Base-by-base conservation (phyloP, 2,329 filamentous ascomycete genomes). In the Coniochaeta pulveracea region DNA sequence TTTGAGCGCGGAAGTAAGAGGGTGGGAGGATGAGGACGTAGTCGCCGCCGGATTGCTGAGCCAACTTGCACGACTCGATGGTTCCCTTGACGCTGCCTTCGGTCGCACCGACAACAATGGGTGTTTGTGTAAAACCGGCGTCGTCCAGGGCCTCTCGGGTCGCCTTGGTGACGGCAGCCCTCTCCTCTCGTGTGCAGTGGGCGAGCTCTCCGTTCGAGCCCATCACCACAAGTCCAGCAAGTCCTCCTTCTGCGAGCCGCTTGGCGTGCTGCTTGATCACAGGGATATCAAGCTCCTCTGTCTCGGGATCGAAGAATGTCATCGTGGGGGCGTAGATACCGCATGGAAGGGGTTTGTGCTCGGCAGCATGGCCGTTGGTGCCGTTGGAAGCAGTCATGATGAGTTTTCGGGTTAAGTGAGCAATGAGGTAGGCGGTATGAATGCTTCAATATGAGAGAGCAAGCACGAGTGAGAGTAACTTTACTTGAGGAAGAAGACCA, bases 171-270 rank as follows among this genome's bases (percentile, higher is more conserved):
- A 91, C 78, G 19, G 73, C 71, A 30, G 74, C 56, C 55, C 86
- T 86, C 59, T 93, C 85, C 40, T 79, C 72, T 27, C 75, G 72
- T 34, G 80, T 83, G 48, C 88, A 78, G 63, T 93, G 85, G 36
- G 85, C 80, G 16, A 85, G 85, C 63, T 93, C 85, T 39, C 85
- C 85, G 58, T 93, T 93, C 45, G 85, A 93, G 40, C 86, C 85
- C 80, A 91, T 85, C 44, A 80, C 80, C 26, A 91, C 82, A 17
- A 93, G 69, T 22, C 85, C 85, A 30, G 78, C 82, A 9, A 93
- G 73, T 7, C 86, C 86, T 37, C 76, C 81, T 51, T 76, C 66
- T 24, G 78, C 80, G 30, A 93, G 74, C 30, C 85, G 79, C 44
- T 83, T 74, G 16, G 83, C 81, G 52, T 93, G 85, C 51, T 72